phyloP scores from a whole-genome alignment of 208 protist genomes.

The Strigomonas culicis region DNA sequence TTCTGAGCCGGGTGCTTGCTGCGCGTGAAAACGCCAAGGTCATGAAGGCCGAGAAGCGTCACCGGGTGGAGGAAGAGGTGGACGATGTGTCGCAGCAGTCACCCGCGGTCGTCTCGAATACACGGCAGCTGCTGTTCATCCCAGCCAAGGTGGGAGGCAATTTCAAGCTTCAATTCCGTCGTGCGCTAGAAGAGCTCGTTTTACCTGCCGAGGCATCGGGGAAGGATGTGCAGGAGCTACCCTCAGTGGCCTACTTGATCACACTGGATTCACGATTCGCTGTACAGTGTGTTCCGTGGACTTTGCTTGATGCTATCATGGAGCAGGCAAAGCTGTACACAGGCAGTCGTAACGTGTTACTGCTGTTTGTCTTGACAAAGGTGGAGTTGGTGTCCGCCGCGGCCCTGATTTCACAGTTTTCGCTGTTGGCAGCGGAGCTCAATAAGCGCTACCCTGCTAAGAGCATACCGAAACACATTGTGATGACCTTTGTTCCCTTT shows the following conservation, averaged over 20 bases:
- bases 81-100: constrained; percentile 4
- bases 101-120: neutral
- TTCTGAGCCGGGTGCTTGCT: constrained; percentile 65
- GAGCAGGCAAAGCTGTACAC: constrained; percentile 43
- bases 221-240: constrained; percentile 32
- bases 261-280: constrained; percentile 81
- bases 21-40: constrained; percentile 68
- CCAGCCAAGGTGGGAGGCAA: constrained; percentile 52
- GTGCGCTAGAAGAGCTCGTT: constrained; percentile 59
- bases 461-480: constrained; percentile 34
- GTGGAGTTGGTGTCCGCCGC: constrained; percentile 67
- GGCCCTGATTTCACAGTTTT: constrained; percentile 74
- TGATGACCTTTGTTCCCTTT: constrained; percentile 50
- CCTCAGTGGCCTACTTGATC: constrained; percentile 68
- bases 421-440: constrained; percentile 57
- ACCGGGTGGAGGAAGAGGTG: constrained; percentile 11
- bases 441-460: constrained; percentile 43
- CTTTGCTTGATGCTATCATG: constrained; percentile 77
- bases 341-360: constrained; percentile 52
- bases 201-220: constrained; percentile 29
- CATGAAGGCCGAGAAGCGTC: constrained; percentile 24
- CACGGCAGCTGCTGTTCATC: constrained; percentile 60
- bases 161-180: constrained; percentile 74
- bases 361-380: constrained; percentile 84
- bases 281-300: constrained; percentile 79